Evolutionary conservation across 176 grass and related monocot genomes (phyloP).

Genomic region (Eleusine coracana): DNA sequence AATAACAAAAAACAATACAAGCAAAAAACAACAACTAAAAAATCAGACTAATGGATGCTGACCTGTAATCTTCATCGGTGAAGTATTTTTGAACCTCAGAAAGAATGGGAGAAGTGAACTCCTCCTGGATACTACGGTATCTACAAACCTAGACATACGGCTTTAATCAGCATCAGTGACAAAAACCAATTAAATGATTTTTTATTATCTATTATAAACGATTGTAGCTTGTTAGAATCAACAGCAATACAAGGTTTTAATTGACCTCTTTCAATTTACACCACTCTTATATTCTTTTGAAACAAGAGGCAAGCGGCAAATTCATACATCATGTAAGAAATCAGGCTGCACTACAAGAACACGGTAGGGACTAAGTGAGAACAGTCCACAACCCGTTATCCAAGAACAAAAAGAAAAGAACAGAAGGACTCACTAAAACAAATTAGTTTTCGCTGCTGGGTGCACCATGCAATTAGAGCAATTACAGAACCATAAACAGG

Average conservation of each 20-base stretch:
- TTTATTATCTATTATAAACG: not conserved
- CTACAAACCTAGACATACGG: constrained; percentile 68
- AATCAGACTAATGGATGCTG: constrained; percentile 38
- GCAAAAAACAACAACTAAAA: not conserved
- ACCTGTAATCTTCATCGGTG: constrained; percentile 89
- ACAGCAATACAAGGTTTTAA: not conserved
- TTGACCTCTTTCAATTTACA: constrained; percentile 13
- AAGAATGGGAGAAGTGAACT: constrained; percentile 62
- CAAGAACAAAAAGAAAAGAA: not conserved
- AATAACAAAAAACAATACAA: not conserved
- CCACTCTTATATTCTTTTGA: not conserved
- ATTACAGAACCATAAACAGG: constrained; percentile 7
- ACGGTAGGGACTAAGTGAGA: not conserved
- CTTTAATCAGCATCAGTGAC: not conserved
- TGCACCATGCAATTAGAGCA: not conserved
- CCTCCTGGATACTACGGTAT: constrained; percentile 73
- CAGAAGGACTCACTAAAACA: not conserved
- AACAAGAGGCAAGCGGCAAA: not conserved
- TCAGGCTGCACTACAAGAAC: not conserved
- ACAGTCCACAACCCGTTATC: too few species aligned
- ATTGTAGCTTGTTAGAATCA: not conserved
- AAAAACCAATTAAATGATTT: not conserved
- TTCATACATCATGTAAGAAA: not conserved
- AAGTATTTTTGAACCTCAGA: constrained; percentile 84
- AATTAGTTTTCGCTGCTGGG: not conserved